Base-by-base conservation (phyloP, 805 yeast species). In the Candida vartiovaarae region DNA sequence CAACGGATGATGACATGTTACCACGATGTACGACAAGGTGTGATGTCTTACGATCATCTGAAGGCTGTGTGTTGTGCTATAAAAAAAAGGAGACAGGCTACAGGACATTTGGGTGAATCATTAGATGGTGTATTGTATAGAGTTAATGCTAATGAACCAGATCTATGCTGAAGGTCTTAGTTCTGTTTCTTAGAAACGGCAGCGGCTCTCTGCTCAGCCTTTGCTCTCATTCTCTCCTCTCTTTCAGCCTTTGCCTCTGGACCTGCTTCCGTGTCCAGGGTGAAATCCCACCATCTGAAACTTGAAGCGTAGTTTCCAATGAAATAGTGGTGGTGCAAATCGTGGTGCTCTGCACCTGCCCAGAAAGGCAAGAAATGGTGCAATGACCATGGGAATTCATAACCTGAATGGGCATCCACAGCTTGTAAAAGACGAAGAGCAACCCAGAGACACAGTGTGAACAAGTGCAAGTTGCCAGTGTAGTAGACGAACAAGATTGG, bases 301-400 rank as follows among this genome's bases (percentile, higher is more conserved):
- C 90, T 80, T 37, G 95, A 84, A 28, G 97, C 93, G 64, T 88
- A 91, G 67, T 90, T 89, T 53, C 98, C 98, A 56, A 88, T 84
- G 67, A 91, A 91, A 70, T 84, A 89, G 64, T 86, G 95, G 65
- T 91, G 99, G 63, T 91, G 99, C 67, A 86, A 86, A 66, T 91
- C 99, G 64, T 91, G 98, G 67, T 91, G 98, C 59, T 86, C 96
- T 24, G 97, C 96, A 53, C 98, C 98, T 4, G 97, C 95, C 97
- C 98, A 90, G 68, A 93, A 77, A 39, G 97, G 97, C 48, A 91
- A 63, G 67, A 91, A 80, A 62, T 89, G 88, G 68, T 88, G 93
- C 60, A 91, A 74, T 4, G 96, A 87, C 87, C 95, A 82, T 50
- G 99, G 98, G 79, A 91, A 91, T 63, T 91, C 98, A 67, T 91